Percentiles rank a stretch among this genome's conserved stretches.
phyloP scores from a whole-genome alignment of 106 monocot species.

The Cymbidium sinense region DNA sequence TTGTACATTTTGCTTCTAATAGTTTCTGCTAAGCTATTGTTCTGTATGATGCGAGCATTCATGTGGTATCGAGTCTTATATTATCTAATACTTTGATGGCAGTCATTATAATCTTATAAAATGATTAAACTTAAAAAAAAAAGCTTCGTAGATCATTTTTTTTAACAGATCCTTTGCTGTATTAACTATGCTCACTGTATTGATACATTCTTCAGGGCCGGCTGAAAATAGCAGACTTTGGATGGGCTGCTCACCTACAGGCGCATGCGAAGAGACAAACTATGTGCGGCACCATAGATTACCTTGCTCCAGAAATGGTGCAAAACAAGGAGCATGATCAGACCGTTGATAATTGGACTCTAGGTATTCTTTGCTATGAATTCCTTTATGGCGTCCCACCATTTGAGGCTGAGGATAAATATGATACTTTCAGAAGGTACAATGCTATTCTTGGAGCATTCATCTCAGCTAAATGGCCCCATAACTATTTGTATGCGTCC shows the following conservation, averaged over 20 bases:
- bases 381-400: conserved; percentile 90
- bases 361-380: conserved; percentile 93
- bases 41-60: too few species aligned
- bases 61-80: too few species aligned
- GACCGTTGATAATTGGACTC: conserved; percentile 92
- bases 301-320: conserved; percentile 96
- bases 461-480: too few species aligned
- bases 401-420: conserved; percentile 80
- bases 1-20: too few species aligned
- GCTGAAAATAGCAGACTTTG: conserved; percentile 92
- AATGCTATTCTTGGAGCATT: not conserved
- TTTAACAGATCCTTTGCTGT: not conserved
- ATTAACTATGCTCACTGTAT: not conserved
- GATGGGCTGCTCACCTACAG: conserved; percentile 73
- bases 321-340: conserved; percentile 83
- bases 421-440: conserved; percentile 71
- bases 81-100: too few species aligned
- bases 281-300: conserved; percentile 92
- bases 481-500: too few species aligned
- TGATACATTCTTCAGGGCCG: conserved; percentile 38
- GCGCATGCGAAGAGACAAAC: conserved; percentile 65
- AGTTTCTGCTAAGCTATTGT: too few species aligned
- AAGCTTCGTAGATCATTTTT: not conserved
- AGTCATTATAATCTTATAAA: too few species aligned
- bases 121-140: too few species aligned